Conservation (phyloP, 164 flowering plant genomes). For the Magnolia kwangsiensis region DNA sequence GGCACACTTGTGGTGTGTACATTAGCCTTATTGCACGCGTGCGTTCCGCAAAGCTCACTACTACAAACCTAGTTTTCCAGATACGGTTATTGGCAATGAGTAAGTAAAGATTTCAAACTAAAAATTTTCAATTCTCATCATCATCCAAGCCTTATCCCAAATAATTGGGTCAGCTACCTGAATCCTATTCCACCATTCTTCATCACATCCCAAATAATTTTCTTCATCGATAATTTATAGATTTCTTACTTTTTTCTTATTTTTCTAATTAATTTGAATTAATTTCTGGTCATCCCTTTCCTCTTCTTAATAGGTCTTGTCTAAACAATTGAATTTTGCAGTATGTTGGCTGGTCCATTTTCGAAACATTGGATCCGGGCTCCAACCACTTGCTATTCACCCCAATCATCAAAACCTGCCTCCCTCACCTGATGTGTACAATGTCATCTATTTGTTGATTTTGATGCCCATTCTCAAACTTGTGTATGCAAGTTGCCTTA, state of each 20-base stretch:
- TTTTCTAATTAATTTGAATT: not conserved
- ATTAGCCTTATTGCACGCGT: no score
- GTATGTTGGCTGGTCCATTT: not conserved
- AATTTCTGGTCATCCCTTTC: not conserved
- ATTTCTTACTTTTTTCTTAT: not conserved
- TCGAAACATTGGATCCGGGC: not conserved
- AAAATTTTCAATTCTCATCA: no score
- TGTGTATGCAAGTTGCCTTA: not conserved
- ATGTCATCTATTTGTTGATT: not conserved
- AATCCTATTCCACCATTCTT: no score
- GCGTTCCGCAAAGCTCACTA: no score
- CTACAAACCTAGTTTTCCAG: not conserved
- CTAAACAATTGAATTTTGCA: no score
- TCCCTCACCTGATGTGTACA: not conserved
- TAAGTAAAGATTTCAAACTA: not conserved
- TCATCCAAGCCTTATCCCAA: no score
- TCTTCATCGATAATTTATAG: no score
- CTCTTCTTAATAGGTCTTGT: not conserved
- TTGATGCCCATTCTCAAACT: not conserved
- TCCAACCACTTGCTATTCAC: not conserved
- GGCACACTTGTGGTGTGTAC: no score
- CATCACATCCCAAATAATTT: no score
- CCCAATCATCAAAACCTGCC: not conserved
- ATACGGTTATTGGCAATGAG: not conserved
- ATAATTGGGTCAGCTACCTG: no score